Percentiles rank a stretch among this genome's conserved stretches.
Evolutionary conservation across 116 monocot species (phyloP).

Genomic region (Zostera marina): DNA sequence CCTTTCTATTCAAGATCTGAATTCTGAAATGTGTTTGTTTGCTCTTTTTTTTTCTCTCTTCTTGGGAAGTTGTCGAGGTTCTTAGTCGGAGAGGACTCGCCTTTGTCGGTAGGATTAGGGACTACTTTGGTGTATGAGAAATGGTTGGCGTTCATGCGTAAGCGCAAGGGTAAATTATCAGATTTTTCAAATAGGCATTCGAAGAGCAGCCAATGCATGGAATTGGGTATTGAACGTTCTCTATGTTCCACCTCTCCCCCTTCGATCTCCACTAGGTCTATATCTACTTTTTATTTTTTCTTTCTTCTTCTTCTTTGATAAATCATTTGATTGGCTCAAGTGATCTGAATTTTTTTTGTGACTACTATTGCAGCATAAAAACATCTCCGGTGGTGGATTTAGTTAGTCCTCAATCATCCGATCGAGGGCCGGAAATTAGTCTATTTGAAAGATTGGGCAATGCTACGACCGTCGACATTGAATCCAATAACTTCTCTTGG

Average conservation of each 20-base stretch:
- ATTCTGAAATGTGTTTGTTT: no score
- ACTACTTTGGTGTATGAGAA: slow-evolving; percentile 42
- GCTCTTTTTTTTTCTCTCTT: background rate
- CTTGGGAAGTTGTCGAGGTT: slow-evolving; percentile 20
- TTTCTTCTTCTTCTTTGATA: background rate
- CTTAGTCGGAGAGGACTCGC: slow-evolving; percentile 32
- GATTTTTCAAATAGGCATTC: slow-evolving; percentile 27
- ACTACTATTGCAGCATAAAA: slow-evolving; percentile 24
- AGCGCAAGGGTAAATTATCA: slow-evolving; percentile 32
- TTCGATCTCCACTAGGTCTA: background rate
- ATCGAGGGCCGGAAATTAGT: slow-evolving; percentile 32
- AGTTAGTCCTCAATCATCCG: slow-evolving; percentile 3
- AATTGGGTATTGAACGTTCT: slow-evolving; percentile 3
- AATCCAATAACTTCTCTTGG: slow-evolving; percentile 65
- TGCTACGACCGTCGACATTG: slow-evolving; percentile 61
- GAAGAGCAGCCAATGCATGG: slow-evolving; percentile 11
- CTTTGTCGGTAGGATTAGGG: slow-evolving; percentile 9
- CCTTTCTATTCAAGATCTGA: no score
- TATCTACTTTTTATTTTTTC: background rate
- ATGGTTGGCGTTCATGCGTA: slow-evolving; percentile 69
- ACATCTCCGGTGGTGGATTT: slow-evolving; percentile 11
- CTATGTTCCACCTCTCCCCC: background rate
- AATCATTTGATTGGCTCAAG: background rate
- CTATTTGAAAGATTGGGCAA: slow-evolving; percentile 79
- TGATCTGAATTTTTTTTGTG: background rate